Conservation (phyloP, 768 basidiomycete genomes). For the Boletus vermiculosoides region DNA sequence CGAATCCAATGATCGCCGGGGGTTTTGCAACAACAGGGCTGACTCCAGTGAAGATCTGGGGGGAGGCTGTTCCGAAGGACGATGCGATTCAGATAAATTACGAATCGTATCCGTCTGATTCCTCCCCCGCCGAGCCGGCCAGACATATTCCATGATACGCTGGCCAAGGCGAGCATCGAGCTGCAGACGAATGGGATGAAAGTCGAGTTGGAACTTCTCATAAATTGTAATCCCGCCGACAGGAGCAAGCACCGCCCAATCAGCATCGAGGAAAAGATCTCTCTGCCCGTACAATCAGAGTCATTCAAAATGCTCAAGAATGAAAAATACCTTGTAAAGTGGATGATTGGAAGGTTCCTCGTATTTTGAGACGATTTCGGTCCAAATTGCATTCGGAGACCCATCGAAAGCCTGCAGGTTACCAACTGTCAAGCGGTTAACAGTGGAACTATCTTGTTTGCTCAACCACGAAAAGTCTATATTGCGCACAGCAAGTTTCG, state of each 20-base stretch:
- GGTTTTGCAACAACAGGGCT: constrained; percentile 35
- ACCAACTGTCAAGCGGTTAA: constrained; percentile 70
- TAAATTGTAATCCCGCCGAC: constrained; percentile 93
- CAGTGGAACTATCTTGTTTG: constrained; percentile 84
- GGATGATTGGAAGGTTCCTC: constrained; percentile 69
- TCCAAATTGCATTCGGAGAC: constrained; percentile 75
- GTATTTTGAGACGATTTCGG: constrained; percentile 83
- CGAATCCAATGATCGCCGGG: constrained; percentile 35
- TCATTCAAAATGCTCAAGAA: not conserved
- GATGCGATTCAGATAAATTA: constrained; percentile 19
- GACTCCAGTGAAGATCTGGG: constrained; percentile 53
- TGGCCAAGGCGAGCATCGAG: constrained; percentile 81
- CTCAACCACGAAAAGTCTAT: constrained; percentile 82
- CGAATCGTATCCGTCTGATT: constrained; percentile 4
- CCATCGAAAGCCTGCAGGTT: constrained; percentile 87
- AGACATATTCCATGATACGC: constrained; percentile 85
- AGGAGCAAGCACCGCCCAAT: constrained; percentile 83
- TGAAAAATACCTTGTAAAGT: constrained; percentile 56
- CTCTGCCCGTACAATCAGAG: constrained; percentile 40
- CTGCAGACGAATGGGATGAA: constrained; percentile 86
- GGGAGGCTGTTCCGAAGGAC: constrained; percentile 17
- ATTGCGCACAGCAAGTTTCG: constrained; percentile 80
- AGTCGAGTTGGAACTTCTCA: constrained; percentile 72
- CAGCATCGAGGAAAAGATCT: constrained; percentile 70
- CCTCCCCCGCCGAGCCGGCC: constrained; percentile 58